A percentile compares a stretch with the other conserved stretches of the same genome.
Evolutionary conservation across 768 basidiomycete genomes (phyloP).

Genomic region (Lactarius trivialis): DNA sequence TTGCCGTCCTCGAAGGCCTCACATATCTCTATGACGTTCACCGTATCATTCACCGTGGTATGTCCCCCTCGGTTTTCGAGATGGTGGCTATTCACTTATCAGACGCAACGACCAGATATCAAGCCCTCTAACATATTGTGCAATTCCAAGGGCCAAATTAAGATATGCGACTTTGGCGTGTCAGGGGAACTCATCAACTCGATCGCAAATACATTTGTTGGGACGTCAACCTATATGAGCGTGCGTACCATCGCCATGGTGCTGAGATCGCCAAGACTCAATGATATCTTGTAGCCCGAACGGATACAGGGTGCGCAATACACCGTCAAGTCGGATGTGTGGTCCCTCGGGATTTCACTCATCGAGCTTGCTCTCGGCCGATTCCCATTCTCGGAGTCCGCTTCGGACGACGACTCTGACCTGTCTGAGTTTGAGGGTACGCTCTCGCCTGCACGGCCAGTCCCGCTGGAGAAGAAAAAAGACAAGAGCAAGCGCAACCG

Average conservation of each 20-base stretch:
- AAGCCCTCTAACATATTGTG: slow-evolving; percentile 97
- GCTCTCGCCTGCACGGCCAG: slow-evolving; percentile 64
- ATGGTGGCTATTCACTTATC: background rate
- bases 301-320: slow-evolving; percentile 98
- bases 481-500: slow-evolving; percentile 64
- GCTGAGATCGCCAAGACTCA: slow-evolving; percentile 13
- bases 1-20: slow-evolving; percentile 89
- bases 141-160: slow-evolving; percentile 93
- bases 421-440: slow-evolving; percentile 75
- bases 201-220: slow-evolving; percentile 98
- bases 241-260: slow-evolving; percentile 43
- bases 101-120: slow-evolving; percentile 60
- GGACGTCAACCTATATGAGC: slow-evolving; percentile 99
- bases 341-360: slow-evolving; percentile 95
- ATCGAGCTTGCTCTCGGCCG: slow-evolving; percentile 96
- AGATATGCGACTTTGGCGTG: slow-evolving; percentile 99
- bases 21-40: slow-evolving; percentile 97
- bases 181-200: slow-evolving; percentile 98
- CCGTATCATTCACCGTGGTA: slow-evolving; percentile 97
- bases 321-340: slow-evolving; percentile 98
- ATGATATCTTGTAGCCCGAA: slow-evolving; percentile 63
- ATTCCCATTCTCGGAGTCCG: slow-evolving; percentile 90
- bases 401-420: slow-evolving; percentile 63
- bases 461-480: slow-evolving; percentile 36
- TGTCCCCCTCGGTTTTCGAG: slow-evolving; percentile 27